Percentiles rank a stretch among this genome's conserved stretches.
Conservation (phyloP, 177 flowering plant genomes). For the Telopea speciosissima region DNA sequence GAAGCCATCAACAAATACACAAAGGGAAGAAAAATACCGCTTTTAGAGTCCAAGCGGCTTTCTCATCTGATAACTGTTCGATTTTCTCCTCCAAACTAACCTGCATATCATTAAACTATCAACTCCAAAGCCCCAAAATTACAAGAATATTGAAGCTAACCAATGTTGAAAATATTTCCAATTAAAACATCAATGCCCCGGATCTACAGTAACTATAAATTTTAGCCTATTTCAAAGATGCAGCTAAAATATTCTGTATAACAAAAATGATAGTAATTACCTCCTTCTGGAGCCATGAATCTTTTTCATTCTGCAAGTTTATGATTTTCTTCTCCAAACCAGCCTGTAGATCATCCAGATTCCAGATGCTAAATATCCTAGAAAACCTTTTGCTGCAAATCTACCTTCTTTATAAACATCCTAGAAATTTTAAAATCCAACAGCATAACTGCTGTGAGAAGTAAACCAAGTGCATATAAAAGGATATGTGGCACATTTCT, state of each 20-base stretch:
- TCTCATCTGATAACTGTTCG: slow-evolving; percentile 33
- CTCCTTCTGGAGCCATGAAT: slow-evolving; percentile 44
- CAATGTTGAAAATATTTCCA: neutral
- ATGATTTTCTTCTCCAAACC: slow-evolving; percentile 30
- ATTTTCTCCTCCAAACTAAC: slow-evolving; percentile 34
- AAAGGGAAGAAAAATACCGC: slow-evolving; percentile 25
- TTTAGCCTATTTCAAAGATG: neutral
- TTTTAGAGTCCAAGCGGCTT: slow-evolving; percentile 20
- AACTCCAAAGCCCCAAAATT: neutral
- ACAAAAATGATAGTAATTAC: slow-evolving; percentile 19
- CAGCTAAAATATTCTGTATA: neutral
- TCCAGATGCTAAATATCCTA: neutral
- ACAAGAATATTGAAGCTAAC: neutral
- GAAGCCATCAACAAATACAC: neutral
- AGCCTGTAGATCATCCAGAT: slow-evolving; percentile 34
- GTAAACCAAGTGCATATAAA: no score
- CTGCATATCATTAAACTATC: slow-evolving; percentile 25
- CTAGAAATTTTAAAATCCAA: neutral
- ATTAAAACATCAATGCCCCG: neutral
- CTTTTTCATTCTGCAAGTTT: slow-evolving; percentile 37
- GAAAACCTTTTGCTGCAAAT: neutral
- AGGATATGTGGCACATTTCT: no score
- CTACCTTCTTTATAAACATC: neutral
- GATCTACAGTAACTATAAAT: neutral
- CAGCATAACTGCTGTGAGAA: neutral